phyloP scores from a whole-genome alignment of 108 stramenopile genomes.

The Cyclostephanos invisitatus region DNA sequence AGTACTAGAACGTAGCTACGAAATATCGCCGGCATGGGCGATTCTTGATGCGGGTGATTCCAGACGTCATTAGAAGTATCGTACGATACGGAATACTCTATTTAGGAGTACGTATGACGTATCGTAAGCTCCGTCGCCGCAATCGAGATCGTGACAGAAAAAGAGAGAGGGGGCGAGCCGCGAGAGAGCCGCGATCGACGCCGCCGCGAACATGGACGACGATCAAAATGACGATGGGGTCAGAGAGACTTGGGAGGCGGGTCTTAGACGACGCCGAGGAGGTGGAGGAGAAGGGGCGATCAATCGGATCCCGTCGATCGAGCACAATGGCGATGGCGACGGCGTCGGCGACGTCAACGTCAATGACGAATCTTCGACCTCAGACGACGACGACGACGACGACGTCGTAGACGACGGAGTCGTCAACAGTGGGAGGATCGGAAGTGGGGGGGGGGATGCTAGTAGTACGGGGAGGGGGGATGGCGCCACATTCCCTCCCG shows the following conservation, averaged over 20 bases:
- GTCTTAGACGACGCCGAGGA: constrained; percentile 26
- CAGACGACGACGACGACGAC: neutral
- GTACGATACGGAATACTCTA: no score
- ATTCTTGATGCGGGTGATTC: no score
- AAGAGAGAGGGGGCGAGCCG: no score
- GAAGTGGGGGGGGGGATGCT: neutral
- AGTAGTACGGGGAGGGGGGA: neutral
- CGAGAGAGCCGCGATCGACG: no score
- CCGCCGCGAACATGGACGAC: constrained; percentile 27
- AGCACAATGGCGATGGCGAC: neutral
- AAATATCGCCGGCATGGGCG: no score
- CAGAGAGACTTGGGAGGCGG: constrained; percentile 21
- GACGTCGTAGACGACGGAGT: neutral
- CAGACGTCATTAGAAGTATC: no score
- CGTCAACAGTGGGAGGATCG: neutral
- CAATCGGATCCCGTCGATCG: neutral
- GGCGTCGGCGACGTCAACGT: neutral
- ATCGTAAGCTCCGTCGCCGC: no score
- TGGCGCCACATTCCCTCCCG: neutral
- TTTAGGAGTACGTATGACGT: no score
- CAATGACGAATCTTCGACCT: neutral
- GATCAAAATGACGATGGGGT: neutral
- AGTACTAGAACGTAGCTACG: no score
- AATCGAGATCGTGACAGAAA: no score
- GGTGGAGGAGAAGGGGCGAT: constrained; percentile 12